Conservation (phyloP, 2,329 filamentous ascomycete genomes). For the Clonostachys solani region DNA sequence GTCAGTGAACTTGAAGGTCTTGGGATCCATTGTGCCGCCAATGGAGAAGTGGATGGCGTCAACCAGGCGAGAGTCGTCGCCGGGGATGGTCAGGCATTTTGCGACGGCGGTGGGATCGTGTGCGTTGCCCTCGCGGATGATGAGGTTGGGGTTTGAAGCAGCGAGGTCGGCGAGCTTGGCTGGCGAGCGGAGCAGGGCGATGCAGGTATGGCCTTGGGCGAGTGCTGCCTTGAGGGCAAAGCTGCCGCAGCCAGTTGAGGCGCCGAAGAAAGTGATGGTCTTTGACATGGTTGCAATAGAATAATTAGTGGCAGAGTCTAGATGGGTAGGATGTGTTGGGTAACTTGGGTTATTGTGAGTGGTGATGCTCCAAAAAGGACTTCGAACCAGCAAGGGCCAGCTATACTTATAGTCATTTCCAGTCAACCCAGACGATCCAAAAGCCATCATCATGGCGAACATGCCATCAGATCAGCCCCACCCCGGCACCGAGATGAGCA, state of each 20-base stretch:
- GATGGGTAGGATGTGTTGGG: no score
- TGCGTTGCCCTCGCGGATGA: conserved; percentile 30
- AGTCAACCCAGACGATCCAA: no score
- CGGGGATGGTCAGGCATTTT: conserved; percentile 19
- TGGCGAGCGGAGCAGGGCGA: conserved; percentile 33
- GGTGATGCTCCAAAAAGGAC: no score
- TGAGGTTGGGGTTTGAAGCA: conserved; percentile 19
- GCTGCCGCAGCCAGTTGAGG: conserved; percentile 34
- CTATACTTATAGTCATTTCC: no score
- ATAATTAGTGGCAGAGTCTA: no score
- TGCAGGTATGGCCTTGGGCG: conserved; percentile 26
- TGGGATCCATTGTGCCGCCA: conserved; percentile 20
- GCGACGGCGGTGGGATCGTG: conserved; percentile 23
- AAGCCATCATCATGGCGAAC: no score
- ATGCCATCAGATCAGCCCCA: no score
- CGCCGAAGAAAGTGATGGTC: conserved; percentile 26
- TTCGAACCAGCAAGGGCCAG: no score
- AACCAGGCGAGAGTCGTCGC: conserved; percentile 17
- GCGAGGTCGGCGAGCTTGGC: conserved; percentile 24
- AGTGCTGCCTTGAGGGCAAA: conserved; percentile 28
- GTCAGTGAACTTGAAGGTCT: conserved; percentile 23
- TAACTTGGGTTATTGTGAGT: no score
- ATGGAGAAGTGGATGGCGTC: conserved; percentile 33
- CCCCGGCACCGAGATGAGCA: no score
- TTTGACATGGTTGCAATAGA: background rate